Evolutionary conservation across 257 asterid genomes (phyloP), one percentile per base, ranked within the genome.

Genomic region (Capsicum rhomboideum): DNA sequence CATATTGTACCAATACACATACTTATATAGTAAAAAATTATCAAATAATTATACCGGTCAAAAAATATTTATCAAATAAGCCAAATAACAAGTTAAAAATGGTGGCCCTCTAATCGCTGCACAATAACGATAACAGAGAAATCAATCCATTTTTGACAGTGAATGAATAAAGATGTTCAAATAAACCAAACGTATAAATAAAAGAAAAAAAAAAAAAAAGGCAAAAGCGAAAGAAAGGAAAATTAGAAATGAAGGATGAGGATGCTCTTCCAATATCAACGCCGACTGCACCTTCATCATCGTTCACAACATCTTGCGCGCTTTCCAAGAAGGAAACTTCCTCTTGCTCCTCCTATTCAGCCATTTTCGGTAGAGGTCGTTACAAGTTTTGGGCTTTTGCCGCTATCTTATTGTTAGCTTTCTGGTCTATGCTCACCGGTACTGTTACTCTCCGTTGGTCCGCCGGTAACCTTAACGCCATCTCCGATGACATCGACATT

Each of bases 401-500:
- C 6, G 95, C 90, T 40, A 95, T 95, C 68, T 77, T 91, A 40
- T 74, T 94, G 80, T 90, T 95, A 54, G 98, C 99, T 4, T 94
- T 95, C 85, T 95, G 98, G 97, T 94, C 99, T 5, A 95, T 95
- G 91, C 90, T 95, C 82, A 90, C 94, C 87, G 98, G 98, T 55
- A 90, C 98, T 42, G 94, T 92, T 83, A 87, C 93, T 69, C 97
- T 95, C 92, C 93, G 95, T 5, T 90, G 93, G 92, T 91, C 97
- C 84, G 95, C 94, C 50, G 93, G 91, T 1, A 87, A 91, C 86
- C 94, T 93, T 54, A 87, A 88, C 29, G 87, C 87, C 54, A 79
- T 91, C 69, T 77, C 87, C 80, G 91, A 90, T 31, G 89, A 86
- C 54, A 59, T 86, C 55, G 79, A 78, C 74, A 84, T 85, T 55